Conservation (phyloP, 345 rosid species). For the Syzygium aromaticum region DNA sequence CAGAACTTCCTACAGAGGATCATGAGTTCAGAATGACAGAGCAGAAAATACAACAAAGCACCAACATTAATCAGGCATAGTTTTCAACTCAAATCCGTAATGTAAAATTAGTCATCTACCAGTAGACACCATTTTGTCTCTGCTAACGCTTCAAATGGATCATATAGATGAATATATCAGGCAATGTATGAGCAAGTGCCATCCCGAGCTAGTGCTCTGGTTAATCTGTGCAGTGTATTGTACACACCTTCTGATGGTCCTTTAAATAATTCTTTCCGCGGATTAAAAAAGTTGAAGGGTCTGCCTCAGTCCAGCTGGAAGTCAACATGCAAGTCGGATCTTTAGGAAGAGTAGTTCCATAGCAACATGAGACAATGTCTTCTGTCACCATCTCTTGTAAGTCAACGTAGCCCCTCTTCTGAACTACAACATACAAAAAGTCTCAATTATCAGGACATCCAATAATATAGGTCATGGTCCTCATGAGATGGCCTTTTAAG, state of each 20-base stretch:
- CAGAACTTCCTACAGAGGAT: not conserved
- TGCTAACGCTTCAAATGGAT: not conserved
- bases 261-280: constrained; percentile 76
- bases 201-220: not conserved
- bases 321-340: constrained; percentile 53
- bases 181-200: not conserved
- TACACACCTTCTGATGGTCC: constrained; percentile 70
- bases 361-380: constrained; percentile 33
- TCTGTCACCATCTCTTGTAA: constrained; percentile 61
- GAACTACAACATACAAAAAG: constrained; percentile 39
- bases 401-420: constrained; percentile 87
- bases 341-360: constrained; percentile 76
- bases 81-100: not conserved
- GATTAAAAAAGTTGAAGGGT: constrained; percentile 76
- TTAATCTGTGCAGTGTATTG: not conserved
- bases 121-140: not conserved
- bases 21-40: not conserved
- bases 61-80: not conserved
- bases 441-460: not conserved
- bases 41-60: not conserved
- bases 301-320: constrained; percentile 77
- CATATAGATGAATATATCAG: not conserved
- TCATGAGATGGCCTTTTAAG: not conserved
- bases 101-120: not conserved
- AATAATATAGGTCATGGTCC: not conserved